Conservation (phyloP, 768 basidiomycete species). For the Russula brevipes region DNA sequence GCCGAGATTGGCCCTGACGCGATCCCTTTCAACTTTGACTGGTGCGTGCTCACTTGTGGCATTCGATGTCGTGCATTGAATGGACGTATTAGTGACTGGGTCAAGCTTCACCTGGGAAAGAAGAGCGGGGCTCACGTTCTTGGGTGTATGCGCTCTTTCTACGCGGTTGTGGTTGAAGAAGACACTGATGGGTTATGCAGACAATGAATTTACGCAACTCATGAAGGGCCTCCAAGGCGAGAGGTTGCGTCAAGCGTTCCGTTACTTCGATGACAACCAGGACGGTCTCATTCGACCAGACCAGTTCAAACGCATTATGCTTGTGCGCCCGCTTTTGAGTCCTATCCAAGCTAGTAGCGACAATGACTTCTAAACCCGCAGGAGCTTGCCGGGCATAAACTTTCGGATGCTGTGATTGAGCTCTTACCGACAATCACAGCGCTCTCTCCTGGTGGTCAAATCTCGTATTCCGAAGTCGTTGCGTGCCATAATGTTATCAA, state of each 20-base stretch:
- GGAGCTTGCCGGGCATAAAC: conserved; percentile 97
- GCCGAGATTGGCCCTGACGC: conserved; percentile 72
- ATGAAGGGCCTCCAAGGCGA: conserved; percentile 99
- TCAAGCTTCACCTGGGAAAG: conserved; percentile 92
- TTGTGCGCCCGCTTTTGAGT: conserved; percentile 47
- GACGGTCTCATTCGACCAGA: conserved; percentile 93
- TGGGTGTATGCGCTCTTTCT: conserved; percentile 61
- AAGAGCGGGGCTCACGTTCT: conserved; percentile 86
- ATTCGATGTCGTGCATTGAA: background rate
- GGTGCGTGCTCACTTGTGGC: conserved; percentile 42
- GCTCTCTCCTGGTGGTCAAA: conserved; percentile 79
- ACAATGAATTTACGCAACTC: conserved; percentile 95
- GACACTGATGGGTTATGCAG: conserved; percentile 36
- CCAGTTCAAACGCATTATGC: conserved; percentile 91
- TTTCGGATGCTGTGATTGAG: conserved; percentile 90
- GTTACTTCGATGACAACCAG: conserved; percentile 80
- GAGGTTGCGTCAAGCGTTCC: conserved; percentile 93
- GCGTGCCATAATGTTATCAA: conserved; percentile 96
- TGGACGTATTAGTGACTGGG: conserved; percentile 69
- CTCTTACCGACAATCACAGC: conserved; percentile 89
- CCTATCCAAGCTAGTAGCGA: background rate
- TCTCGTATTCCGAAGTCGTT: conserved; percentile 93
- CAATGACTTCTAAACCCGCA: conserved; percentile 31
- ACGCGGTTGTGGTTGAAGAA: background rate
- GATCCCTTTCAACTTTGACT: conserved; percentile 94